Conservation (phyloP, 495 filamentous ascomycete genomes). For the Baudoinia panamericana region DNA sequence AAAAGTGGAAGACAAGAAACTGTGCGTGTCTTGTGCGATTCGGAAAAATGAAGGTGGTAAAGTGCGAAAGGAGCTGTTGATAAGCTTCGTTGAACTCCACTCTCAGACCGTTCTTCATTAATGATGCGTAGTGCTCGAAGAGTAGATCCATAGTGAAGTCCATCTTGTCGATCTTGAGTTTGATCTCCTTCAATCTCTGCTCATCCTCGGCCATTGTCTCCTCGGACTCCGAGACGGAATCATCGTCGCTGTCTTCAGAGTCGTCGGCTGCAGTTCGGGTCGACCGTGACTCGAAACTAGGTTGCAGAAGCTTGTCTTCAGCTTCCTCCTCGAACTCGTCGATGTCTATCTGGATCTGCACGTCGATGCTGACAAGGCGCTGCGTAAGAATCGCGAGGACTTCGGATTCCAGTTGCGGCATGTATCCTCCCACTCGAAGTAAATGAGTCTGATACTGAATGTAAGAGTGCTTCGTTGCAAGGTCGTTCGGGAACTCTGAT, state of each 20-base stretch:
- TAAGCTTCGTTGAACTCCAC: slow-evolving; percentile 41
- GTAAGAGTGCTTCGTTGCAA: slow-evolving; percentile 14
- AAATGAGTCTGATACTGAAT: slow-evolving; percentile 31
- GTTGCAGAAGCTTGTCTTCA: slow-evolving; percentile 38
- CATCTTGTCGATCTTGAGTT: slow-evolving; percentile 75
- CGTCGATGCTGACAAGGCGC: slow-evolving; percentile 78
- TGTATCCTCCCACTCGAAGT: slow-evolving; percentile 56
- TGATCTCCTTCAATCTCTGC: slow-evolving; percentile 45
- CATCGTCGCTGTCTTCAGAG: slow-evolving; percentile 32
- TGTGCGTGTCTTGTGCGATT: slow-evolving; percentile 78
- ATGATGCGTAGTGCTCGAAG: slow-evolving; percentile 64
- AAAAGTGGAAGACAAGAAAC: slow-evolving; percentile 88
- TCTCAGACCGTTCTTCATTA: slow-evolving; percentile 27
- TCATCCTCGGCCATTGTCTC: slow-evolving; percentile 32
- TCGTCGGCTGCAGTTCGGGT: slow-evolving; percentile 30
- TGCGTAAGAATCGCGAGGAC: slow-evolving; percentile 75
- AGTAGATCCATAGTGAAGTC: slow-evolving; percentile 83
- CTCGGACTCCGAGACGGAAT: slow-evolving; percentile 24
- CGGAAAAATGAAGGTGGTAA: slow-evolving; percentile 72
- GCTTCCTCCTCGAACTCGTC: slow-evolving; percentile 69
- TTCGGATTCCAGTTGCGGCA: slow-evolving; percentile 66
- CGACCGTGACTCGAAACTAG: slow-evolving; percentile 21
- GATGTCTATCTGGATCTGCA: slow-evolving; percentile 84
- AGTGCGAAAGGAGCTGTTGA: slow-evolving; percentile 65
- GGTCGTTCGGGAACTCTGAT: slow-evolving; percentile 15